Conservation (phyloP, 345 rosid genomes). For the Salix viminalis region DNA sequence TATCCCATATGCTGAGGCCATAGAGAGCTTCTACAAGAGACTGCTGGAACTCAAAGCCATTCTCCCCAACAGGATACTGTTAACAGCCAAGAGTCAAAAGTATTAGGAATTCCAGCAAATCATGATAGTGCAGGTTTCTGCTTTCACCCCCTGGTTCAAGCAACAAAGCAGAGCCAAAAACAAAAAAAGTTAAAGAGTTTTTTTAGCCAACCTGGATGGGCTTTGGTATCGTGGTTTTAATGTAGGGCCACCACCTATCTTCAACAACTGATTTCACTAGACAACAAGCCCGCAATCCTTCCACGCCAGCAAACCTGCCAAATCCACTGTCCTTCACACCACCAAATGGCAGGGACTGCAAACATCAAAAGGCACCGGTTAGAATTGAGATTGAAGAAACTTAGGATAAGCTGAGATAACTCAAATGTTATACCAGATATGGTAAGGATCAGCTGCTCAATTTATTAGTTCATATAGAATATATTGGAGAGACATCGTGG, state of each 20-base stretch:
- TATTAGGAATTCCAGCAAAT: not conserved
- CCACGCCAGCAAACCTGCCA: conserved; percentile 91
- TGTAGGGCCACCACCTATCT: conserved; percentile 93
- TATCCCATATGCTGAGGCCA: conserved; percentile 85
- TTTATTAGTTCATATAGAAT: not conserved
- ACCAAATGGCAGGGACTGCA: conserved; percentile 94
- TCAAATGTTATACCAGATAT: not conserved
- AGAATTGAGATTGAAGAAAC: not conserved
- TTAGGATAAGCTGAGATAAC: not conserved
- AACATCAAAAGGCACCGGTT: conserved; percentile 7
- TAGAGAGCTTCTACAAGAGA: conserved; percentile 80
- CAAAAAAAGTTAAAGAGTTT: not conserved
- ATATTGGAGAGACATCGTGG: no score
- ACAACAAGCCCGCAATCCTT: conserved; percentile 94
- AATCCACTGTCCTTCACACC: conserved; percentile 96
- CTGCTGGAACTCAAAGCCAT: conserved; percentile 81
- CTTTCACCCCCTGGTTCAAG: not conserved
- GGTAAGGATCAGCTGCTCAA: not conserved
- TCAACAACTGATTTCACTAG: conserved; percentile 90
- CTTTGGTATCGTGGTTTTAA: conserved; percentile 86
- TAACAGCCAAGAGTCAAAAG: not conserved
- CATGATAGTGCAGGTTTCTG: not conserved
- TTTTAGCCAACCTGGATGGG: conserved; percentile 70
- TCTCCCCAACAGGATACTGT: conserved; percentile 87
- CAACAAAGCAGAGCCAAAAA: not conserved